Percentiles rank a stretch among this genome's conserved stretches.
These are phyloP conservation scores for Henckelia pumila DNA, from an alignment of 257 asterid genomes.

Conservation along the genomic window DNA sequence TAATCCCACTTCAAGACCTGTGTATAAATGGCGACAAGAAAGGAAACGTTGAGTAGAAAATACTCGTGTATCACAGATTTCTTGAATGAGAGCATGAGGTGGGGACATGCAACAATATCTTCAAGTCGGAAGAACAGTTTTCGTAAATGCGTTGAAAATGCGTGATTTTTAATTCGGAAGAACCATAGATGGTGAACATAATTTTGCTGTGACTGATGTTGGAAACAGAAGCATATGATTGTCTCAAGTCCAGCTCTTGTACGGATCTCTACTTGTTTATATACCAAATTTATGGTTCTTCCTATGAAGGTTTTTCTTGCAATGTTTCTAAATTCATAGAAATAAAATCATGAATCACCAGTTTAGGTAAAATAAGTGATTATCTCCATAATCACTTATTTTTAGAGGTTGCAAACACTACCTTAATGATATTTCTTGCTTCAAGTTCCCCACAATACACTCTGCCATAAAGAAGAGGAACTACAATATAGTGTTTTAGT, in stretches of 20 bases:
- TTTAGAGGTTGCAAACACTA: too few species aligned
- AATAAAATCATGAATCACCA: too few species aligned
- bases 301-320: not conserved
- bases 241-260: not conserved
- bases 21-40: conserved; percentile 77
- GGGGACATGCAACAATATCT: not conserved
- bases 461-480: not conserved
- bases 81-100: not conserved
- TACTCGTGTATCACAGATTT: not conserved
- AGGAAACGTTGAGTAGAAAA: conserved; percentile 49
- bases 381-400: too few species aligned
- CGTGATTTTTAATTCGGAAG: too few species aligned
- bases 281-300: not conserved
- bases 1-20: conserved; percentile 50
- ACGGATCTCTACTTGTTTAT: not conserved
- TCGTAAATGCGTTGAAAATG: too few species aligned
- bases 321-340: too few species aligned
- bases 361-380: too few species aligned
- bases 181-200: not conserved
- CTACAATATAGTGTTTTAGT: not conserved
- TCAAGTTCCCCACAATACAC: not conserved
- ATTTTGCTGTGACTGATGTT: not conserved
- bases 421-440: not conserved
- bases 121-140: not conserved
- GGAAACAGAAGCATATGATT: too few species aligned